phyloP scores from a whole-genome alignment of 352 stramenopile genomes.

The Pythium phragmiticola region DNA sequence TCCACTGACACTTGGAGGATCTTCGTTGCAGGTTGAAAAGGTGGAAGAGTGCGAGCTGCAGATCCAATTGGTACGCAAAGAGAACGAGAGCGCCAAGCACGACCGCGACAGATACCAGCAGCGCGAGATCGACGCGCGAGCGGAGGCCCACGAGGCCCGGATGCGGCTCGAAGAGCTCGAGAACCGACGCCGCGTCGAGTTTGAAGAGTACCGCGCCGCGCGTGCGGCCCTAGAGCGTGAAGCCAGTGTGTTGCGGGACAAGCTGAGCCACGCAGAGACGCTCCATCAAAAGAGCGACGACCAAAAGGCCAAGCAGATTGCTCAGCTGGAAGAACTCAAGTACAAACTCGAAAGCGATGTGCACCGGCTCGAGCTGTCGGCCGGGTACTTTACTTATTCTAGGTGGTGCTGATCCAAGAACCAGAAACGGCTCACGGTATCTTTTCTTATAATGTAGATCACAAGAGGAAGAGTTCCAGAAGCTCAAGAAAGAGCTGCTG shows the following conservation, averaged over 20 bases:
- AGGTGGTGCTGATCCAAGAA: neutral
- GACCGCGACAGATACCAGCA: constrained; percentile 66
- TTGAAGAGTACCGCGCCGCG: constrained; percentile 63
- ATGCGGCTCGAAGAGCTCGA: constrained; percentile 76
- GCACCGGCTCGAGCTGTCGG: constrained; percentile 39
- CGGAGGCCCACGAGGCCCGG: constrained; percentile 53
- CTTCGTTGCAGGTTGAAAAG: constrained; percentile 37
- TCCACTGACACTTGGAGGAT: neutral
- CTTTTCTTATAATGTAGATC: constrained; percentile 22
- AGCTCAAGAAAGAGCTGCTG: constrained; percentile 53
- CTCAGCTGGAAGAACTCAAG: constrained; percentile 60
- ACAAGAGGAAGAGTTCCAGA: constrained; percentile 50
- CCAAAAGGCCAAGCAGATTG: constrained; percentile 56
- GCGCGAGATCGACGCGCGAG: constrained; percentile 56
- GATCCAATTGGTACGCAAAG: constrained; percentile 43
- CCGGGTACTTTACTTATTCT: constrained; percentile 32
- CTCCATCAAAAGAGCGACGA: constrained; percentile 41
- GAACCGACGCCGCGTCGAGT: constrained; percentile 54
- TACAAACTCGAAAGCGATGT: constrained; percentile 58
- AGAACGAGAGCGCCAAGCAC: constrained; percentile 43
- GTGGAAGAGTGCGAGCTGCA: constrained; percentile 53
- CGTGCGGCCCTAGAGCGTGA: constrained; percentile 57
- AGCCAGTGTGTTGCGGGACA: constrained; percentile 45
- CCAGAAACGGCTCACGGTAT: neutral
- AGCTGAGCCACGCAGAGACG: constrained; percentile 46